Base-by-base conservation (phyloP, 495 filamentous ascomycete genomes). In the Viridothelium virens region DNA sequence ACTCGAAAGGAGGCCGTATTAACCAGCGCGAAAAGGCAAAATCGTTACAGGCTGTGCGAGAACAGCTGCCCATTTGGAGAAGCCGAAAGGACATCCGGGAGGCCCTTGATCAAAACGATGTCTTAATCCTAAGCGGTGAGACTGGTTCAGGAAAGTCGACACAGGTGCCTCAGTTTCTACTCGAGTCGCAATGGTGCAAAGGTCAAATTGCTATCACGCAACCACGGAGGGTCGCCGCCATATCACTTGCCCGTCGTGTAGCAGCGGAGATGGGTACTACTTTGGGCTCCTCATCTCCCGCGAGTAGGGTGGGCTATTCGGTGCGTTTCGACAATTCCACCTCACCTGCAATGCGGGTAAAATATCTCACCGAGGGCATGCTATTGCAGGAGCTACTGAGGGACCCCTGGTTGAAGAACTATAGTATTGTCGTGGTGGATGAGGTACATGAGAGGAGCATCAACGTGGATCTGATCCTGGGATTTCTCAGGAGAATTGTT, bases 111-210 rank as follows among this genome's bases (percentile, higher is more conserved):
- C 14, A 86, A 9, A 86, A 89, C 53, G 85, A 97, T 74, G 84
- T 96, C 33, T 81, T 97, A 64, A 79, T 99, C 0, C 78, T 99
- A 38, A 86, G 93, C 33, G 95, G 95, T 76, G 92, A 96, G 71
- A 99, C 95, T 1, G 95, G 95, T 74, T 92, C 89, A 44, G 95
- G 95, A 71, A 99, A 99, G 78, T 92, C 88, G 80, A 99, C 95
- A 0, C 95, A 99, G 74, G 88, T 96, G 11, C 93, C 92, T 0
- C 95, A 97, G 69, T 96, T 96, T 56, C 78, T 99, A 16, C 81
- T 87, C 46, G 79, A 87, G 38, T 89, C 96, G 69, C 76, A 82
- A 31, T 97, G 93, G 90, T 93, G 89, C 73, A 83, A 81, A 61
- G 92, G 92, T 3, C 89, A 91, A 70, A 96, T 99, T 67, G 95